A percentile compares a stretch with the other conserved stretches of the same genome.
These are phyloP conservation scores for Corrigiola litoralis DNA, from an alignment of 179 eudicot species.

Conservation along the genomic window DNA sequence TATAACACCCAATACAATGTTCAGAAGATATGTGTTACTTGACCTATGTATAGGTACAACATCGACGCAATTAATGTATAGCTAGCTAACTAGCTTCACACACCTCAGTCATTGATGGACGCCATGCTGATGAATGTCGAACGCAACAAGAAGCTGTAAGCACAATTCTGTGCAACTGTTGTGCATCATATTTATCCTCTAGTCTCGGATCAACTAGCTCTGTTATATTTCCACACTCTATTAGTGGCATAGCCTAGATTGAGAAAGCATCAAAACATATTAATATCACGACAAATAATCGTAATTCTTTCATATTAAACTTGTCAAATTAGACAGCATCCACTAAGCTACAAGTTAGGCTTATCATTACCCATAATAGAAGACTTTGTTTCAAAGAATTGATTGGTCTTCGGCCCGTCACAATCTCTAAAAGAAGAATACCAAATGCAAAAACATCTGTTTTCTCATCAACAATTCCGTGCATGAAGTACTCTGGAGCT, in stretches of 20 bases:
- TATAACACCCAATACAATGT: neutral
- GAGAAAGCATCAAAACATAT: neutral
- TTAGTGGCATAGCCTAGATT: conserved; percentile 69
- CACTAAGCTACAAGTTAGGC: too few species aligned
- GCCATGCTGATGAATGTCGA: conserved; percentile 62
- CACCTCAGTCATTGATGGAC: conserved; percentile 91
- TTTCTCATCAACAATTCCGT: conserved; percentile 87
- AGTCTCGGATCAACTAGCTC: conserved; percentile 68
- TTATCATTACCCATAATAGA: conserved; percentile 69
- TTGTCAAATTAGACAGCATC: too few species aligned
- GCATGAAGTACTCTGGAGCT: conserved; percentile 96
- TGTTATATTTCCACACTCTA: conserved; percentile 58
- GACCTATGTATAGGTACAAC: neutral
- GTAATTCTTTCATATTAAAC: too few species aligned
- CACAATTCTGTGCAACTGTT: conserved; percentile 51
- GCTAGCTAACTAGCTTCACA: neutral
- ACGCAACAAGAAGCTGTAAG: conserved; percentile 77
- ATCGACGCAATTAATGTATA: neutral
- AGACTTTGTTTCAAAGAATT: conserved; percentile 65
- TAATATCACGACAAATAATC: too few species aligned
- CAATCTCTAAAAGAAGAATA: conserved; percentile 73
- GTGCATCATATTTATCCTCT: conserved; percentile 44
- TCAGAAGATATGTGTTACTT: too few species aligned
- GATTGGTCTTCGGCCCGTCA: conserved; percentile 75
- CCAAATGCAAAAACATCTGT: conserved; percentile 88